Evolutionary conservation across 2,329 filamentous ascomycete genomes (phyloP).

Genomic region (Calonectria multiphialidica): DNA sequence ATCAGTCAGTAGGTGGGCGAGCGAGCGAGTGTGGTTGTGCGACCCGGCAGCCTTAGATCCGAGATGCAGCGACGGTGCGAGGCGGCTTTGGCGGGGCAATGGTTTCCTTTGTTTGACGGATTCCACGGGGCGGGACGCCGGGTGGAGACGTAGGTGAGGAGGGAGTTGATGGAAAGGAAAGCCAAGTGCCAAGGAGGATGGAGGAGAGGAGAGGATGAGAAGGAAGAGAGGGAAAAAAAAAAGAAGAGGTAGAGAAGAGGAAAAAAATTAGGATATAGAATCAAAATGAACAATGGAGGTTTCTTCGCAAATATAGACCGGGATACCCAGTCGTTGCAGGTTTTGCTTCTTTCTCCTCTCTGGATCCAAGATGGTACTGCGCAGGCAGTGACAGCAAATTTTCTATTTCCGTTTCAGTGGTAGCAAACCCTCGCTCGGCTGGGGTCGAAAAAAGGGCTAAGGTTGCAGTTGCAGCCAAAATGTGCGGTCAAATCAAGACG

Average conservation of each 20-base stretch:
- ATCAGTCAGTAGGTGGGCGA: not conserved
- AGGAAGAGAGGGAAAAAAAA: not conserved
- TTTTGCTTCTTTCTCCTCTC: not conserved
- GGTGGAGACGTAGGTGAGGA: slow-evolving; percentile 3
- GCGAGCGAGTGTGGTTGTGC: not conserved
- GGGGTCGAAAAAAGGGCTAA: slow-evolving; percentile 22
- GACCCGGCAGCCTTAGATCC: slow-evolving; percentile 20
- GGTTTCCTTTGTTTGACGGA: slow-evolving; percentile 21
- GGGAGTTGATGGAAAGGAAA: not conserved
- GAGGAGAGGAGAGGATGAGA: not conserved
- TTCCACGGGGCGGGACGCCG: slow-evolving; percentile 10
- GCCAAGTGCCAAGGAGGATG: not conserved
- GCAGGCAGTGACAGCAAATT: not conserved
- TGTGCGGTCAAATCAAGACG: slow-evolving; percentile 17
- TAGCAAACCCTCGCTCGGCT: slow-evolving; percentile 7
- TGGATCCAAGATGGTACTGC: not conserved
- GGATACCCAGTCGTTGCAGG: slow-evolving; percentile 14
- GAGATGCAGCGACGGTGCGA: slow-evolving; percentile 2
- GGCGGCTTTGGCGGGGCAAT: slow-evolving; percentile 16
- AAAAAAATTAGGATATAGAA: not conserved
- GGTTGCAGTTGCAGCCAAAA: slow-evolving; percentile 4
- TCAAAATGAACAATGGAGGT: not conserved
- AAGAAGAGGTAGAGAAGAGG: not conserved
- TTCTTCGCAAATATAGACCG: not conserved
- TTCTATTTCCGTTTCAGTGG: not conserved